Evolutionary conservation across 1,284 basidiomycete genomes (phyloP), one percentile per base, ranked within the genome.

Genomic region (Naganishia sp.): DNA sequence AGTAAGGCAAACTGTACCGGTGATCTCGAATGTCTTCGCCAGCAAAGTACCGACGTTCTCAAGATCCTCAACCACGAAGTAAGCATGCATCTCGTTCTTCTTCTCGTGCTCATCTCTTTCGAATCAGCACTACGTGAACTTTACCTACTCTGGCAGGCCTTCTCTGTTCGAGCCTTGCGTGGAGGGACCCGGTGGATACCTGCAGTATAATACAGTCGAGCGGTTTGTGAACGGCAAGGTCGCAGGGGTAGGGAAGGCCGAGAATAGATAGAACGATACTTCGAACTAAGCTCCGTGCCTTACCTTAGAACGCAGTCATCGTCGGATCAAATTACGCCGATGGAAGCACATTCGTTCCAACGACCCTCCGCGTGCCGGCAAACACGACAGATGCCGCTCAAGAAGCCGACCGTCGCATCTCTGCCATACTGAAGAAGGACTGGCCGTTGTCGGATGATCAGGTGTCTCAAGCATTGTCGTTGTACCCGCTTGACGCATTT

Each of bases 71-170:
- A 56, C 23, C 68, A 70, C 46, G 61, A 70, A 43, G 67, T 68
- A 39, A 31, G 55, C 43, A 9, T 28, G 9, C 21, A 15, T 15
- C 13, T 85, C 83, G 70, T 88, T 86, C 64, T 81, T 52, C 18
- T 73, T 75, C 36, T 86, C 77, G n/a, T 86, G 83, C 1, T 74
- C 78, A 7, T 74, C 11, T 36, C 25, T 6, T 39, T 28, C 68
- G 70, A 28, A 70, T 67, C 3, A 87, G 74, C 55, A 43, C 36
- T 57, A 68, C 25, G 67, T 67, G 55, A 66, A 67, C 52, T 68
- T 57, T 6, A 60, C 60, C 31, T 53, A 63, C 31, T 36, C 56
- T 33, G 66, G 63, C 11, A 66, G 67, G n/a, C 63, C 63, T 6
- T 70, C 68, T 11, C 66, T 66, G 6, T 70, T 65, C 43, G 66